Evolutionary conservation across 805 yeast genomes (phyloP).

Genomic region (Ogataea degrootiae): DNA sequence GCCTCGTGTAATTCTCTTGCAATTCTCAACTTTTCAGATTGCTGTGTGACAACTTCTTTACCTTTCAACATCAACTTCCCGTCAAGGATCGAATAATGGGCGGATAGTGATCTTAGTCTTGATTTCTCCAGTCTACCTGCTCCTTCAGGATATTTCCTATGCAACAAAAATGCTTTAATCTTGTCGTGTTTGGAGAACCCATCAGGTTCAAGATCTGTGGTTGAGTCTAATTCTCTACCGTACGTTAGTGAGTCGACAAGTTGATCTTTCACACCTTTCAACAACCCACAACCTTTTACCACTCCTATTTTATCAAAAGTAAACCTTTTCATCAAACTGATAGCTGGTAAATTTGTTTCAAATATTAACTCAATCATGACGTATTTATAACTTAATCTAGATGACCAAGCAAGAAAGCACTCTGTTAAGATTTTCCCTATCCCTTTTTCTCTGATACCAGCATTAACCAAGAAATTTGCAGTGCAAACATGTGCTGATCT

Average conservation of each 20-base stretch:
- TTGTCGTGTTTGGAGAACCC: constrained; percentile 57
- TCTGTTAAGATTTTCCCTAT: constrained; percentile 83
- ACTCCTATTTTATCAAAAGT: constrained; percentile 77
- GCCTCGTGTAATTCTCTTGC: constrained; percentile 62
- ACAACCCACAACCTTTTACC: constrained; percentile 80
- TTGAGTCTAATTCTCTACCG: constrained; percentile 68
- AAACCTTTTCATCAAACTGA: constrained; percentile 70
- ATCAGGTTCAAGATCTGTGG: constrained; percentile 33
- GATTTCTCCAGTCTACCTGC: constrained; percentile 83
- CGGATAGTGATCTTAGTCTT: constrained; percentile 73
- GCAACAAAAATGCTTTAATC: constrained; percentile 69
- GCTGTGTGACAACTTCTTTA: constrained; percentile 77
- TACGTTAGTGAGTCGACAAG: constrained; percentile 86
- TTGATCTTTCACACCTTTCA: constrained; percentile 68
- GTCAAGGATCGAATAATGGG: constrained; percentile 65
- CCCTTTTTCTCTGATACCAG: constrained; percentile 88
- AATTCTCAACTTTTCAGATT: constrained; percentile 67
- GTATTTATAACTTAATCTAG: constrained; percentile 79
- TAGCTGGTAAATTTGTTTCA: constrained; percentile 81
- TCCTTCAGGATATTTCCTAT: constrained; percentile 82
- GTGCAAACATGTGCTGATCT: constrained; percentile 91
- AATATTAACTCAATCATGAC: constrained; percentile 81
- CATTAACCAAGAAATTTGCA: constrained; percentile 82
- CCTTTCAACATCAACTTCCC: constrained; percentile 76
- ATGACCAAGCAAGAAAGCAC: constrained; percentile 88